phyloP scores from a whole-genome alignment of 2,329 filamentous ascomycete genomes.

The Aspergillus novoparasiticus region DNA sequence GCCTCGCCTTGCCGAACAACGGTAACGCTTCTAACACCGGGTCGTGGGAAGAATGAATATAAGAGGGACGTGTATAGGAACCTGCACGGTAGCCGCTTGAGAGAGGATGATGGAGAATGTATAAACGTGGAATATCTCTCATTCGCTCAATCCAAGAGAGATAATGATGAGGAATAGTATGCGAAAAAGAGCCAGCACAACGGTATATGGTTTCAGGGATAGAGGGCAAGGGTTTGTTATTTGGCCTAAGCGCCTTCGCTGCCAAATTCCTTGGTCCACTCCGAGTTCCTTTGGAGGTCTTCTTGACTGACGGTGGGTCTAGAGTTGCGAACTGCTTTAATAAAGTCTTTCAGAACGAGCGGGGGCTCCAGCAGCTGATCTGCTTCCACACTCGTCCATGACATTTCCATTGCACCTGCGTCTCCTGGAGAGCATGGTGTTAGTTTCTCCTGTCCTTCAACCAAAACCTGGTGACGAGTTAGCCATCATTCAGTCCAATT shows the following conservation, averaged over 20 bases:
- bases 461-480: constrained; percentile 60
- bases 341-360: constrained; percentile 86
- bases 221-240: background rate
- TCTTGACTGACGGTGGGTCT: constrained; percentile 87
- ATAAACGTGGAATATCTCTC: background rate
- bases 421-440: constrained; percentile 96
- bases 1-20: constrained; percentile 26
- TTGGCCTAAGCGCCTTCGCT: constrained; percentile 71
- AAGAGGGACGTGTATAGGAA: background rate
- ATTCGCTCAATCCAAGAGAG: background rate
- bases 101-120: background rate
- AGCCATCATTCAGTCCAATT: background rate
- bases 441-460: constrained; percentile 61
- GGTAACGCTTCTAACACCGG: constrained; percentile 35
- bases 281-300: constrained; percentile 79
- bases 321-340: constrained; percentile 85
- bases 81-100: background rate
- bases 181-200: background rate
- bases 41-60: constrained; percentile 13
- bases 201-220: background rate
- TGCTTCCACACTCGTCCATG: constrained; percentile 82
- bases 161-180: background rate
- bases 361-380: constrained; percentile 85
- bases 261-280: constrained; percentile 96
- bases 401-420: constrained; percentile 83